Evolutionary conservation across 345 rosid genomes (phyloP).

Genomic region (Abelmoschus esculentus): DNA sequence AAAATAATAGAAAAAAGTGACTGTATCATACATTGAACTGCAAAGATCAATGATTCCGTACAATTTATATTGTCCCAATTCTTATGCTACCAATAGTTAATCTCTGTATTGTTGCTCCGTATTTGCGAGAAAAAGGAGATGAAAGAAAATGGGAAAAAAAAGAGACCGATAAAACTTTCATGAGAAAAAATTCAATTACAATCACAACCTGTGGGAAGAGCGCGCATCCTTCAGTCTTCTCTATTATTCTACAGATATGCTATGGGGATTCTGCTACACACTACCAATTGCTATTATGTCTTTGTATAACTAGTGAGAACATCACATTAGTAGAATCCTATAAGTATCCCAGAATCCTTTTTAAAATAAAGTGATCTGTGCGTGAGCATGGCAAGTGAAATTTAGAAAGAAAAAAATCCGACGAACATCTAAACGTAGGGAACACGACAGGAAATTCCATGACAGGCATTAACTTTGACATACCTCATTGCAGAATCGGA

Average conservation of each 20-base stretch:
- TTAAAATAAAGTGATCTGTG: not conserved
- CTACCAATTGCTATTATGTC: not conserved
- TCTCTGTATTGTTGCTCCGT: not conserved
- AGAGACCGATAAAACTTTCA: not conserved
- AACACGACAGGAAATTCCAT: not conserved
- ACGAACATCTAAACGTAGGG: not conserved
- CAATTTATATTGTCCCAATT: not conserved
- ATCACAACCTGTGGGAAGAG: not conserved
- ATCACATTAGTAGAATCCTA: not conserved
- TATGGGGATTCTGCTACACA: not conserved
- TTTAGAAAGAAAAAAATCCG: no score
- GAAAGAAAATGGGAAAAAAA: not conserved
- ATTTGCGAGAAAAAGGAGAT: not conserved
- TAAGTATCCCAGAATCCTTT: not conserved
- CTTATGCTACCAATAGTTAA: not conserved
- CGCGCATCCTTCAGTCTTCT: not conserved
- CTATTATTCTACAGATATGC: not conserved
- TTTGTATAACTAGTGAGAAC: not conserved
- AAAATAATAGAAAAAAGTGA: not conserved
- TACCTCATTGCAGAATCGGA: constrained; percentile 90
- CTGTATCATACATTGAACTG: not conserved
- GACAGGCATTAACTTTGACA: constrained; percentile 8
- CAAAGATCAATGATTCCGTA: not conserved
- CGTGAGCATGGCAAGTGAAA: not conserved
- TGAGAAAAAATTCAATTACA: not conserved